phyloP scores from a whole-genome alignment of 2,329 filamentous ascomycete genomes.

The Hymenoscyphus linearis region DNA sequence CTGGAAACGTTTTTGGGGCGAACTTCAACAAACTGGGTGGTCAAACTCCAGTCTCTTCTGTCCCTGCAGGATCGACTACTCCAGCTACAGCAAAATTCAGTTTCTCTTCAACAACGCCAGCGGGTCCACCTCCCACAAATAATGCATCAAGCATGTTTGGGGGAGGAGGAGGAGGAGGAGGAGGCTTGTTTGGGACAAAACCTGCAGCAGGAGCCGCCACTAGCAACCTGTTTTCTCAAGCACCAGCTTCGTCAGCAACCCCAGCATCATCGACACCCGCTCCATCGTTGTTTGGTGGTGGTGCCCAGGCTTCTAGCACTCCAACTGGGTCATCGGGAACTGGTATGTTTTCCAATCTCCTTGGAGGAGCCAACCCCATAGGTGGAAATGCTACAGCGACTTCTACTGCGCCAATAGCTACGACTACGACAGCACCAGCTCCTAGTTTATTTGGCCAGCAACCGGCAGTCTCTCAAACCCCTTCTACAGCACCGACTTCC shows the following conservation, averaged over 20 bases:
- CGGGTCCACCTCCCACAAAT: constrained; percentile 29
- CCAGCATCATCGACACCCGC: constrained; percentile 7
- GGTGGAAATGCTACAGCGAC: constrained; percentile 2
- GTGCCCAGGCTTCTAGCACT: constrained; percentile 3
- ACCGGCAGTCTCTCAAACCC: not conserved
- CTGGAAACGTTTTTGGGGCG: constrained; percentile 8
- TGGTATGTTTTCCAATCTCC: not conserved
- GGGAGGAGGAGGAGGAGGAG: not conserved
- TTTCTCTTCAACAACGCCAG: constrained; percentile 30
- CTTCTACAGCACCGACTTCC: not conserved
- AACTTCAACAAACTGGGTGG: constrained; percentile 5
- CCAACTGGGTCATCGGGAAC: not conserved
- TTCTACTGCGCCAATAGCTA: constrained; percentile 1
- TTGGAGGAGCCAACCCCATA: constrained; percentile 1
- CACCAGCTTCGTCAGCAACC: constrained; percentile 5
- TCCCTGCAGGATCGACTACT: constrained; percentile 26
- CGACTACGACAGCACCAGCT: not conserved
- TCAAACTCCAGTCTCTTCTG: constrained; percentile 4
- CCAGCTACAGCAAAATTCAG: constrained; percentile 22
- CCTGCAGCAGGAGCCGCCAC: constrained; percentile 2
- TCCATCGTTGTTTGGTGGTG: constrained; percentile 5
- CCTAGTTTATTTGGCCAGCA: not conserved
- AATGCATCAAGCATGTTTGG: constrained; percentile 14
- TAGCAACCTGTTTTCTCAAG: constrained; percentile 4
- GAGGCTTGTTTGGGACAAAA: constrained; percentile 17